Evolutionary conservation across 495 filamentous ascomycete genomes (phyloP).

Genomic region (Cercophora newfieldiana): DNA sequence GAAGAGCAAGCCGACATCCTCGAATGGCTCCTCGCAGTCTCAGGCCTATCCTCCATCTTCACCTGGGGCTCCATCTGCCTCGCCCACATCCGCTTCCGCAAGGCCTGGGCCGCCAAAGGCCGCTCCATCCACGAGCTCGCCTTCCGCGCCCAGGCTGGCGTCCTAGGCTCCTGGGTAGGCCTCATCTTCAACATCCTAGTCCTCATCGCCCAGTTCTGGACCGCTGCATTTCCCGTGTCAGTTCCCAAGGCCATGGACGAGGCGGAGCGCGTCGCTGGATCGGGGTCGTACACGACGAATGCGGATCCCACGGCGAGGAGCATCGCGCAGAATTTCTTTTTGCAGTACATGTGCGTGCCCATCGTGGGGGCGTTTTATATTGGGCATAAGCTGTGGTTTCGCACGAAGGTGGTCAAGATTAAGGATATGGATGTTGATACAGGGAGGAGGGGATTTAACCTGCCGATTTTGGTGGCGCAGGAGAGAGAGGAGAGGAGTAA

Average conservation of each 20-base stretch:
- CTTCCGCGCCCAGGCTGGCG: conserved; percentile 76
- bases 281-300: conserved; percentile 18
- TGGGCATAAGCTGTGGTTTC: conserved; percentile 74
- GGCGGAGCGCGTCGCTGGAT: neutral
- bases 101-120: conserved; percentile 70
- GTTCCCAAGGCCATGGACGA: neutral
- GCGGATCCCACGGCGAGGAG: neutral
- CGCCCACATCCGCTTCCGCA: conserved; percentile 88
- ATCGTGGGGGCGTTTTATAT: conserved; percentile 77
- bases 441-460: conserved; percentile 83
- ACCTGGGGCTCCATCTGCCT: conserved; percentile 92
- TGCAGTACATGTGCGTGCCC: conserved; percentile 78
- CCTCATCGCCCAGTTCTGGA: conserved; percentile 94
- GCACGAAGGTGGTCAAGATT: conserved; percentile 63
- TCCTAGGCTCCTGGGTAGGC: conserved; percentile 82
- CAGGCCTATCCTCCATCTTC: conserved; percentile 84
- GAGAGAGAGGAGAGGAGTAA: conserved; percentile 68
- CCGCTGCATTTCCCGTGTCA: conserved; percentile 73
- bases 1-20: conserved; percentile 65
- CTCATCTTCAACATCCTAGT: conserved; percentile 76
- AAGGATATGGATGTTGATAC: conserved; percentile 83
- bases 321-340: conserved; percentile 63
- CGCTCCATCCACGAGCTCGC: conserved; percentile 73
- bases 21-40: conserved; percentile 86
- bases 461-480: conserved; percentile 70